Evolutionary conservation across 495 filamentous ascomycete genomes (phyloP).

Genomic region (Penicillium chermesinum): DNA sequence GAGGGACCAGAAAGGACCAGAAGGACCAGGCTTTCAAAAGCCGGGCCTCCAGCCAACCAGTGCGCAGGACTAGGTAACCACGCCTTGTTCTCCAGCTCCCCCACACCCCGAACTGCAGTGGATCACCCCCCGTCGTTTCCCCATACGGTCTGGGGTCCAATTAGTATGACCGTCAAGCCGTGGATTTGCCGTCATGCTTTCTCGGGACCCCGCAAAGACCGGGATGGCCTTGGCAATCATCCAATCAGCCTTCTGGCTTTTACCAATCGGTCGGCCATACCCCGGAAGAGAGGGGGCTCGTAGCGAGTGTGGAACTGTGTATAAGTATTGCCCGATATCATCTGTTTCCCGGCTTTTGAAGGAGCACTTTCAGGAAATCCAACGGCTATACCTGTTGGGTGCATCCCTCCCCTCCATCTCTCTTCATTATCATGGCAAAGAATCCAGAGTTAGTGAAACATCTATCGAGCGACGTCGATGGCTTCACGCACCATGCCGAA

Average conservation of each 20-base stretch:
- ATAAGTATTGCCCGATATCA: background rate
- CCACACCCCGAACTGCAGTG: conserved; percentile 11
- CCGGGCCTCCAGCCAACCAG: background rate
- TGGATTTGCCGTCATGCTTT: conserved; percentile 15
- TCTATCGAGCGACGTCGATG: conserved; percentile 22
- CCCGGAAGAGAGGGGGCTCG: background rate
- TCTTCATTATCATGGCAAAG: conserved; percentile 10
- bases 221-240: background rate
- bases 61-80: background rate
- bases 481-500: conserved; percentile 41
- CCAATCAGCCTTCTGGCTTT: conserved; percentile 9
- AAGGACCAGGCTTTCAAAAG: background rate
- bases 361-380: too few species aligned
- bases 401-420: background rate
- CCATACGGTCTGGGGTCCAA: background rate
- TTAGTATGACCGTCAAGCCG: background rate
- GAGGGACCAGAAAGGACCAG: too few species aligned
- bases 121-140: conserved; percentile 8
- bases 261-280: background rate
- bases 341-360: background rate
- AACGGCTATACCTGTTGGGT: too few species aligned
- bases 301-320: background rate
- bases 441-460: conserved; percentile 12
- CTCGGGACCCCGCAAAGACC: background rate
- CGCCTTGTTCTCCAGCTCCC: background rate